phyloP scores from a whole-genome alignment of 345 rosid species.

The Corchorus olitorius region DNA sequence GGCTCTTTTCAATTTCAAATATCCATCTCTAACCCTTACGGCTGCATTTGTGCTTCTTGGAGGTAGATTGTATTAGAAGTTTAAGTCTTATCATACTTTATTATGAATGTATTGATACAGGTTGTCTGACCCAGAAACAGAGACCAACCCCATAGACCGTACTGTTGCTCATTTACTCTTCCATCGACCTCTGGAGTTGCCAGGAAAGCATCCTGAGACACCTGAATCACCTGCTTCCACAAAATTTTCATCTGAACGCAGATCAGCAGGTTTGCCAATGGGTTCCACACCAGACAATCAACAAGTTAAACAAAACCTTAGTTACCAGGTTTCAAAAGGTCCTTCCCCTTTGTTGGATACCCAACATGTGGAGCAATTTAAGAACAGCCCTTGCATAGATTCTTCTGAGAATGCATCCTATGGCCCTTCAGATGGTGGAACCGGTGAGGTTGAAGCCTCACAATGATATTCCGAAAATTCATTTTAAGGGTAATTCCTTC shows the following conservation, averaged over 20 bases:
- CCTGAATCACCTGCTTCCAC: slow-evolving; percentile 60
- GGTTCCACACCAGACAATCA: slow-evolving; percentile 33
- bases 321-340: slow-evolving; percentile 29
- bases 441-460: slow-evolving; percentile 7
- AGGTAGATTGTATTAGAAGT: not conserved
- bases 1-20: not conserved
- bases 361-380: slow-evolving; percentile 14
- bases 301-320: slow-evolving; percentile 23
- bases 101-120: slow-evolving; percentile 14
- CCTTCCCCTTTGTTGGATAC: slow-evolving; percentile 23
- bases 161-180: slow-evolving; percentile 89
- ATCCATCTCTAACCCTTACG: not conserved
- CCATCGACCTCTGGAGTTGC: slow-evolving; percentile 59
- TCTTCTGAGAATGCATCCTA: slow-evolving; percentile 31
- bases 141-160: slow-evolving; percentile 88
- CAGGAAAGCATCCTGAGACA: slow-evolving; percentile 49
- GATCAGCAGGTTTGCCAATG: slow-evolving; percentile 28
- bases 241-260: slow-evolving; percentile 43
- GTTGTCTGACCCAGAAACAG: slow-evolving; percentile 63
- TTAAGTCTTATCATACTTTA: not conserved
- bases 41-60: not conserved
- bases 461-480: not conserved
- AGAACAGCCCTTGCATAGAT: slow-evolving; percentile 23
- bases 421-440: slow-evolving; percentile 27
- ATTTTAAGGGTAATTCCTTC: slow-evolving; percentile 8